Percentiles rank a stretch among this genome's conserved stretches.
Evolutionary conservation across 345 rosid species (phyloP).

Genomic region (Acer campestre): DNA sequence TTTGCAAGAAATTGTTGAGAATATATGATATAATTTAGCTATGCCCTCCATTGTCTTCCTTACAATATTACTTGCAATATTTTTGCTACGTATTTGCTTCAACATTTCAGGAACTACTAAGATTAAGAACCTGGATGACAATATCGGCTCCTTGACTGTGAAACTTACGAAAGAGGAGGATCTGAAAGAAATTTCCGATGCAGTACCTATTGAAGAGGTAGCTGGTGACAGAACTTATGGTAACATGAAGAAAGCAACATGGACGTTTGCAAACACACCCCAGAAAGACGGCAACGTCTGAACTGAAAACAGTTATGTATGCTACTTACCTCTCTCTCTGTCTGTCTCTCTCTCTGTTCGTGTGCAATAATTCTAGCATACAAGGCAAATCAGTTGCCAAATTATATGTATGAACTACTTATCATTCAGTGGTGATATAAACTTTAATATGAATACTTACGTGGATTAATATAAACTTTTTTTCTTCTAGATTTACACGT

Average conservation of each 20-base stretch:
- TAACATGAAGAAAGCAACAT: constrained; percentile 20
- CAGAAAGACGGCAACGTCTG: constrained; percentile 9
- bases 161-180: constrained; percentile 28
- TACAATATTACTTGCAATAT: not conserved
- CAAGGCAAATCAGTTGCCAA: too few relatives aligned
- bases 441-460: not conserved
- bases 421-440: not conserved
- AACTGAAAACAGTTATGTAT: not conserved
- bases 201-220: constrained; percentile 43
- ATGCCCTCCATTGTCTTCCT: not conserved
- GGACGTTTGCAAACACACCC: constrained; percentile 50
- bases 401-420: not conserved
- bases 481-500: too few relatives aligned
- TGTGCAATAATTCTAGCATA: too few relatives aligned
- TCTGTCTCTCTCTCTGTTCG: too few relatives aligned
- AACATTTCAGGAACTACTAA: constrained; percentile 46
- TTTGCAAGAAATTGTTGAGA: not conserved
- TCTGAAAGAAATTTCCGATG: constrained; percentile 41
- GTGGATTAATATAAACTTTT: not conserved
- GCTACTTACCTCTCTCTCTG: too few relatives aligned
- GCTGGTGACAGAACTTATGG: constrained; percentile 43
- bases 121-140: constrained; percentile 51
- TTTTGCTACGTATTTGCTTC: not conserved
- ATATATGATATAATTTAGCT: too few relatives aligned
- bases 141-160: constrained; percentile 41